Conservation (phyloP, 345 rosid species). For the Lagerstroemia speciosa region DNA sequence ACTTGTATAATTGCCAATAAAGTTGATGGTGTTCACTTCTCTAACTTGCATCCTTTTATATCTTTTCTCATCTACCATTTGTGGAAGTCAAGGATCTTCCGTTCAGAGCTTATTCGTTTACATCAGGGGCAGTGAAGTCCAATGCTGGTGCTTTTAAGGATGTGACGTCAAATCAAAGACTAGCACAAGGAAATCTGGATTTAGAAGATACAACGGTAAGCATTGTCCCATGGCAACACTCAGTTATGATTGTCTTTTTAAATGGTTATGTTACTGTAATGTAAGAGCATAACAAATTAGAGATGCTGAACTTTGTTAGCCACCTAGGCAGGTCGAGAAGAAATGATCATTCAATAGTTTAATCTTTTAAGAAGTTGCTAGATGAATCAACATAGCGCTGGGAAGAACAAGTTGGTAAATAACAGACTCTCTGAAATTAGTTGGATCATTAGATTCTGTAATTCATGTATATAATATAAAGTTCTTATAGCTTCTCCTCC, state of each 20-base stretch:
- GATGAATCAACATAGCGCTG: not conserved
- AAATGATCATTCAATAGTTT: not conserved
- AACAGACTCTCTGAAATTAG: not conserved
- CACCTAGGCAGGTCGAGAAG: not conserved
- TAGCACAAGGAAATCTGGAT: not conserved
- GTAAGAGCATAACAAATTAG: not conserved
- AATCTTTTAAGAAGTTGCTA: not conserved
- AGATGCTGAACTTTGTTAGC: not conserved
- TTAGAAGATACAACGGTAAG: conserved; percentile 5
- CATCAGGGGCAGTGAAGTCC: conserved; percentile 13
- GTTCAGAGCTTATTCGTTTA: not conserved
- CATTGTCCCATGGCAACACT: not conserved
- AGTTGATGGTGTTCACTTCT: not conserved
- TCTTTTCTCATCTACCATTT: not conserved
- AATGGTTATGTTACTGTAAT: not conserved
- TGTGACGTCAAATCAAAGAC: conserved; percentile 10
- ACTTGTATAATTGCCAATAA: conserved; percentile 2
- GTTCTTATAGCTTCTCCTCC: not conserved
- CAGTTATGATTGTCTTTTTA: not conserved
- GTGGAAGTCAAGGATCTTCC: not conserved
- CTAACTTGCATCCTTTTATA: not conserved
- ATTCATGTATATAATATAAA: not conserved
- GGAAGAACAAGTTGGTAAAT: not conserved
- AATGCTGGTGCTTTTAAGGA: conserved; percentile 15
- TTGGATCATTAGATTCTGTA: not conserved